Conservation (phyloP, 768 basidiomycete genomes). For the Lactifluus echinatus region DNA sequence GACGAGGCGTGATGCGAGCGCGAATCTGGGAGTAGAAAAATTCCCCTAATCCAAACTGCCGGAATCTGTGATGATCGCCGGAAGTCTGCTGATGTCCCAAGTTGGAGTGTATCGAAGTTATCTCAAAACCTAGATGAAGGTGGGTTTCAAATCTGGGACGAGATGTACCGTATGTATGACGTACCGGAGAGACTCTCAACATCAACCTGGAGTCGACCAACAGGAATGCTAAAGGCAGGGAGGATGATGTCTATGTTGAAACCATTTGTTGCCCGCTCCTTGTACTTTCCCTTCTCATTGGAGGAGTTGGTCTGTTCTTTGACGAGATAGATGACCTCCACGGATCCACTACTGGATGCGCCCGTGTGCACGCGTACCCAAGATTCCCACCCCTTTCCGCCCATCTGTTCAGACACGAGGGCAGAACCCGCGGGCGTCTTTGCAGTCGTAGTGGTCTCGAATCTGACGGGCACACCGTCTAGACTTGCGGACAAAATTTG, state of each 20-base stretch:
- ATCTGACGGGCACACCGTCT: constrained; percentile 56
- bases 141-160: neutral
- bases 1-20: constrained; percentile 1
- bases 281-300: constrained; percentile 29
- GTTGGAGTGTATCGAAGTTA: constrained; percentile 44
- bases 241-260: constrained; percentile 41
- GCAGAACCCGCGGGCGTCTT: constrained; percentile 29
- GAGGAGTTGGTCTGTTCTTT: constrained; percentile 22
- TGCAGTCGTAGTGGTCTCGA: constrained; percentile 40
- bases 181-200: constrained; percentile 47
- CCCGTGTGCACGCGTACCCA: constrained; percentile 60
- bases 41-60: constrained; percentile 48
- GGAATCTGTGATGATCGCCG: constrained; percentile 36
- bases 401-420: constrained; percentile 44
- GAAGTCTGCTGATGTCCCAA: constrained; percentile 41
- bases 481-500: constrained; percentile 52
- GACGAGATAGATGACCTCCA: constrained; percentile 63
- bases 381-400: constrained; percentile 49
- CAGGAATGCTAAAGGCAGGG: constrained; percentile 64
- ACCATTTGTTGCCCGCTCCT: constrained; percentile 25
- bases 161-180: constrained; percentile 17
- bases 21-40: constrained; percentile 50
- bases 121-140: constrained; percentile 33
- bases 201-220: constrained; percentile 56
- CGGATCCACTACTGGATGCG: constrained; percentile 39